Evolutionary conservation across 2,329 filamentous ascomycete species (phyloP), one percentile per base, ranked within the genome.

Genomic region (Alternaria dauci): DNA sequence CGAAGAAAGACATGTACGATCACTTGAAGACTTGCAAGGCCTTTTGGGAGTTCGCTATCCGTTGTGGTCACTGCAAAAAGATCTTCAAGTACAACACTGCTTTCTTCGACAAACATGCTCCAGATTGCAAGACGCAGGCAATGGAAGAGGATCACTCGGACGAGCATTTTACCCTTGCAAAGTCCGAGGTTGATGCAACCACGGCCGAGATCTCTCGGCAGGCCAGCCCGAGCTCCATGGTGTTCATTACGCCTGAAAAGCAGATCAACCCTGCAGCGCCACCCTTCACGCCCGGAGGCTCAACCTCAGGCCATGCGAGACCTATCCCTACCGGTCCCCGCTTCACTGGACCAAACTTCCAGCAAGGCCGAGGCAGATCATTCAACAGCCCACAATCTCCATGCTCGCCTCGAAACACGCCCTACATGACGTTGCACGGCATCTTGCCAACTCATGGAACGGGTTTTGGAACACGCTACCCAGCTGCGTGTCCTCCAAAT

Each of bases 31-130:
- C 16, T n/a, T 50, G 30, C 46, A 8, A 34, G 46, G 46, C 46
- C n/a, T 50, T 50, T 25, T 50, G 46, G 46, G 34, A 38, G 2
- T 14, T 50, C 36, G 32, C 46, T 32, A n/a, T 50, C 7, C 46
- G 32, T 11, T 50, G 46, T 38, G 20, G 30, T 16, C 14, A 12
- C 5, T 50, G 46, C n/a, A 3, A 2, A 34, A 16, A 2, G 16
- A 26, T 50, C 30, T 50, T 50, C 46, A 50, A 50, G 34, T 23
- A 25, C 46, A 50, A 50, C 20, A 25, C 20, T 30, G 25, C 43
- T 18, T 46, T 48, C 44, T 47, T 47, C 28, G 11, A 16, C 30
- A 4, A 23, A 12, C 44, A 47, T 32, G 28, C 14, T 32, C 44
- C n/a, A 11, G 18, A 16, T n/a, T 47, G 44, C 44, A 8, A 32